phyloP scores from a whole-genome alignment of 2,329 filamentous ascomycete species.

The Colletotrichum sp. region DNA sequence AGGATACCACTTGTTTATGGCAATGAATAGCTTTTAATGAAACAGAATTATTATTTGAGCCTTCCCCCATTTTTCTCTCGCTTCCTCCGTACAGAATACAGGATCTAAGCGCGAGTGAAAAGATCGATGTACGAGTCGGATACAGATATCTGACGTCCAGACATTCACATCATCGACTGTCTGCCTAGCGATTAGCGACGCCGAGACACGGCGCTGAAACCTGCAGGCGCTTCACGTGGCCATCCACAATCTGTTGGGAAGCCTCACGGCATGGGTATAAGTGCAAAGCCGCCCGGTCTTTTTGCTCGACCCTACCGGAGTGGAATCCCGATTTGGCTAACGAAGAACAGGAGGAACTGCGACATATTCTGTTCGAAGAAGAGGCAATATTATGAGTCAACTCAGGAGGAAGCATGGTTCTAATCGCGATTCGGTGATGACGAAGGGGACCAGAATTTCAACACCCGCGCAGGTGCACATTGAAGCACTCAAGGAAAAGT shows the following conservation, averaged over 20 bases:
- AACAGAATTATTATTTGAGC: not conserved
- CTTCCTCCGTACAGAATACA: not conserved
- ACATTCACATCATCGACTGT: not conserved
- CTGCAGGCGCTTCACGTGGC: not conserved
- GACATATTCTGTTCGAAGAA: not conserved
- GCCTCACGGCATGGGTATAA: not conserved
- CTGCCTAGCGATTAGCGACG: not conserved
- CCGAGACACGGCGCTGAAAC: not conserved
- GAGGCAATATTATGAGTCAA: not conserved
- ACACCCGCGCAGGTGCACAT: not conserved
- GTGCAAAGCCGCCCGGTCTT: not conserved
- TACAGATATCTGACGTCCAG: not conserved
- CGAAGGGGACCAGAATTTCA: not conserved
- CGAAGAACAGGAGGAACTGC: not conserved
- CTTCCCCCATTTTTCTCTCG: not conserved
- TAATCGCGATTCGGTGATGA: not conserved
- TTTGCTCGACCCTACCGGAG: not conserved
- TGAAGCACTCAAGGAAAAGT: not conserved
- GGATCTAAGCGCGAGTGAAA: not conserved
- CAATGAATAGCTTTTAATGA: not conserved
- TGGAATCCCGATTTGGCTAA: not conserved
- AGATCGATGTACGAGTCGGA: not conserved
- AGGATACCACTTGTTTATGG: conserved; percentile 12
- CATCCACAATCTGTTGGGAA: not conserved
- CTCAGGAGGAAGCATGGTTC: not conserved